phyloP scores from a whole-genome alignment of 345 rosid genomes.

The Garcia nutans region DNA sequence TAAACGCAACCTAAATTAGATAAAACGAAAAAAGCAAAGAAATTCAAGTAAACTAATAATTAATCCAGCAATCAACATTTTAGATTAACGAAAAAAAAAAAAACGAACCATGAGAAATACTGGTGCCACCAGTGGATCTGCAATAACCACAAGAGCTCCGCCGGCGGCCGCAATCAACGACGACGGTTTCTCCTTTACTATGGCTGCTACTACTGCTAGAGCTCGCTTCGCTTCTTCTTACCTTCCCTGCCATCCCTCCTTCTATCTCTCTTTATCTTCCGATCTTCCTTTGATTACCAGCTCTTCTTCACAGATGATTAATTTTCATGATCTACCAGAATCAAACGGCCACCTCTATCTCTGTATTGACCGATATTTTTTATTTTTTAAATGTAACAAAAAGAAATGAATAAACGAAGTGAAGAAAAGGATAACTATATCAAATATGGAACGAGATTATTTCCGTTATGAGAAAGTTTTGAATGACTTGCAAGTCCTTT shows the following conservation, averaged over 20 bases:
- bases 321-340: not conserved
- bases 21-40: not conserved
- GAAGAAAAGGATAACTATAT: not conserved
- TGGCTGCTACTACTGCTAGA: slow-evolving; percentile 45
- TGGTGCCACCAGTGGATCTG: slow-evolving; percentile 44
- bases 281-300: not conserved
- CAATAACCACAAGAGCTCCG: slow-evolving; percentile 75
- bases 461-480: not conserved
- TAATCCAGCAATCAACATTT: not conserved
- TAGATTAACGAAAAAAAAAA: not conserved
- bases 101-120: slow-evolving; percentile 70
- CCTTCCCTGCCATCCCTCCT: slow-evolving; percentile 40
- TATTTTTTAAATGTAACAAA: no score
- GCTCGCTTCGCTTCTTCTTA: slow-evolving; percentile 60
- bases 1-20: not conserved
- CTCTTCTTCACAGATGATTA: not conserved
- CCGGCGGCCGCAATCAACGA: slow-evolving; percentile 51
- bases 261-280: slow-evolving; percentile 15
- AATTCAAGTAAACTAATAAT: not conserved
- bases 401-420: not conserved
- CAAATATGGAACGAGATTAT: not conserved
- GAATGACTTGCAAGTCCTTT: not conserved
- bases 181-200: slow-evolving; percentile 51
- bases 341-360: no score
- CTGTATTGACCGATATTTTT: no score